Conservation (phyloP, 2,329 filamentous ascomycete species). For the Cercospora nicotianae region DNA sequence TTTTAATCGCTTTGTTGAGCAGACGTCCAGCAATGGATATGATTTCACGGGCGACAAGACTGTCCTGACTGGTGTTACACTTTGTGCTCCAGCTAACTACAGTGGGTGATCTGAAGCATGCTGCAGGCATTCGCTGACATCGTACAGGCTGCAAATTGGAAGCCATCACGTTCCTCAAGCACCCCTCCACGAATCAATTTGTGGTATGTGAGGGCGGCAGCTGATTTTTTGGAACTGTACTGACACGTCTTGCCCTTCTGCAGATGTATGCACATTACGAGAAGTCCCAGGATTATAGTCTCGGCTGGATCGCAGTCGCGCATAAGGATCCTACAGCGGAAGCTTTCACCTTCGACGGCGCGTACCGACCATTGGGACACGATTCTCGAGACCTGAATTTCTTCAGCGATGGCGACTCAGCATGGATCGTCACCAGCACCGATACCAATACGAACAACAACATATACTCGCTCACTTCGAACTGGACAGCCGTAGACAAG, state of each 20-base stretch:
- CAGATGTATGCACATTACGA: slow-evolving; percentile 31
- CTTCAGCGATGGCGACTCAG: slow-evolving; percentile 25
- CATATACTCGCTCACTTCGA: slow-evolving; percentile 26
- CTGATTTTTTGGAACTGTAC: not conserved
- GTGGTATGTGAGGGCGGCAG: not conserved
- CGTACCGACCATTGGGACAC: slow-evolving; percentile 24
- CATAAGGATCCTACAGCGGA: slow-evolving; percentile 20
- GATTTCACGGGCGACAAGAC: slow-evolving; percentile 27
- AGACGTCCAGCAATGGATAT: slow-evolving; percentile 27
- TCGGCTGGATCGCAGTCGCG: slow-evolving; percentile 28
- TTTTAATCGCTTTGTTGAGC: slow-evolving; percentile 23
- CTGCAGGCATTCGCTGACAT: not conserved
- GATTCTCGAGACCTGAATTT: slow-evolving; percentile 29
- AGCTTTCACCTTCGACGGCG: slow-evolving; percentile 24
- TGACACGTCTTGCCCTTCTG: not conserved
- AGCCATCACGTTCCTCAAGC: slow-evolving; percentile 16
- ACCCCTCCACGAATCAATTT: slow-evolving; percentile 19
- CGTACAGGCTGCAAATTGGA: slow-evolving; percentile 26
- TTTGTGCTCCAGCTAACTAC: slow-evolving; percentile 16
- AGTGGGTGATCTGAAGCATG: not conserved
- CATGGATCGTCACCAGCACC: slow-evolving; percentile 24
- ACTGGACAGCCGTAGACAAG: slow-evolving; percentile 24
- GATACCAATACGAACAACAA: slow-evolving; percentile 29
- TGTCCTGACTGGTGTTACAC: slow-evolving; percentile 3
- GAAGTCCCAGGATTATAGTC: slow-evolving; percentile 22